Evolutionary conservation across 768 basidiomycete species (phyloP), one percentile per base, ranked within the genome.

Genomic region (Lyophyllum atratum): DNA sequence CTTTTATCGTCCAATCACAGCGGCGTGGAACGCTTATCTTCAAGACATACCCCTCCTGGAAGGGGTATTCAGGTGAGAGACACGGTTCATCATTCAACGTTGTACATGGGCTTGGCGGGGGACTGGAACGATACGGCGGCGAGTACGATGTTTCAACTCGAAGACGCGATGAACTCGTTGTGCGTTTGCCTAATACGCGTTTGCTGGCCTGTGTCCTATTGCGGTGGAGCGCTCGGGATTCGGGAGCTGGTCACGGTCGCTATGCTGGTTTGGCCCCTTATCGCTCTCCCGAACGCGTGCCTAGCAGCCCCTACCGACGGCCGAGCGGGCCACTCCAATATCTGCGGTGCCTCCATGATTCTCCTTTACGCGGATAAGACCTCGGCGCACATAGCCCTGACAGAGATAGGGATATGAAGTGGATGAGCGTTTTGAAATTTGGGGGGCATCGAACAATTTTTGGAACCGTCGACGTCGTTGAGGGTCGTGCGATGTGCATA

Each of bases 1-100:
- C 34, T 37, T 51, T 55, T 58, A 54, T 59, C 61, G 34, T 39
- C 60, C 60, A 61, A 61, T 61, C 52, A 52, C 19, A 15, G 40
- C 11, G 7, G 28, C 25, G 3, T 12, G 3, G n/a, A 31, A 37
- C n/a, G n/a, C 54, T 58, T 61, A 58, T 58, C 55, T 40, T 43
- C 47, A 10, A 60, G 37, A 59, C 49, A 53, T 21, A 44, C 34
- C 19, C 34, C 22, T 17, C 49, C 24, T 12, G n/a, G n/a, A n/a
- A n/a, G 15, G 15, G 12, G 17, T 24, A 9, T 47, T 55, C 39
- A 55, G 26, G 22, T 53, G 52, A 53, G 26, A 53, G 52, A 44
- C 52, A 44, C 42, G 26, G 46, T 29, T 48, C 46, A 48, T 51
- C 5, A 52, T 42, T 40, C 11, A 44, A 53, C 25, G 47, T 15